These are phyloP conservation scores for Diplodia intermedia DNA, from an alignment of 2,329 filamentous ascomycete genomes.

Conservation along the genomic window DNA sequence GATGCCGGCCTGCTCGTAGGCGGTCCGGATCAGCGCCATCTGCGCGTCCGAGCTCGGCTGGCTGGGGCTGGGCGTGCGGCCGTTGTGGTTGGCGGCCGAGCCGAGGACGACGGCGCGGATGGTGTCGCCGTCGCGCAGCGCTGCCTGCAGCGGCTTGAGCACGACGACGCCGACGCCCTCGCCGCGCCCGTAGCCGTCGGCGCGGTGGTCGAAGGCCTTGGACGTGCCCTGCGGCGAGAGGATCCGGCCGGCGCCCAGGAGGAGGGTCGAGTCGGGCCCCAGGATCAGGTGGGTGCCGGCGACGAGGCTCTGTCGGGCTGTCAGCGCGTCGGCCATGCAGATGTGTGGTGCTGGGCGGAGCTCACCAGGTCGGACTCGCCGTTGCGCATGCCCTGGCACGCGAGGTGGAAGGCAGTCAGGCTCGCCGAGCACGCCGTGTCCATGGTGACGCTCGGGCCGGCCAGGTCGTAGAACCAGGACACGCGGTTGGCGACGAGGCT, in stretches of 20 bases:
- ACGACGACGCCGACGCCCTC: conserved; percentile 66
- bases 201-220: conserved; percentile 56
- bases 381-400: conserved; percentile 38
- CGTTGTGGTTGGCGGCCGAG: conserved; percentile 58
- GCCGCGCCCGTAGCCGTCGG: conserved; percentile 70
- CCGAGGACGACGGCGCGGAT: conserved; percentile 54
- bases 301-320: not conserved
- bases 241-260: conserved; percentile 35
- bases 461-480: conserved; percentile 42
- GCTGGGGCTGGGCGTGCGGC: conserved; percentile 58
- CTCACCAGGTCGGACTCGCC: conserved; percentile 49
- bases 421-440: conserved; percentile 47
- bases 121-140: conserved; percentile 63
- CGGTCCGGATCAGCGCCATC: conserved; percentile 42
- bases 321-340: too few relatives aligned
- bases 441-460: conserved; percentile 41
- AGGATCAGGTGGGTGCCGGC: conserved; percentile 23
- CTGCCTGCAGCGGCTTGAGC: conserved; percentile 64
- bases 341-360: conserved; percentile 44
- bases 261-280: conserved; percentile 35
- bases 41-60: conserved; percentile 62
- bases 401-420: conserved; percentile 38
- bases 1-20: conserved; percentile 49
- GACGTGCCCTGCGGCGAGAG: conserved; percentile 47
- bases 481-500: conserved; percentile 42